phyloP scores from a whole-genome alignment of 306 rosid species.

The Prunus mongolica region DNA sequence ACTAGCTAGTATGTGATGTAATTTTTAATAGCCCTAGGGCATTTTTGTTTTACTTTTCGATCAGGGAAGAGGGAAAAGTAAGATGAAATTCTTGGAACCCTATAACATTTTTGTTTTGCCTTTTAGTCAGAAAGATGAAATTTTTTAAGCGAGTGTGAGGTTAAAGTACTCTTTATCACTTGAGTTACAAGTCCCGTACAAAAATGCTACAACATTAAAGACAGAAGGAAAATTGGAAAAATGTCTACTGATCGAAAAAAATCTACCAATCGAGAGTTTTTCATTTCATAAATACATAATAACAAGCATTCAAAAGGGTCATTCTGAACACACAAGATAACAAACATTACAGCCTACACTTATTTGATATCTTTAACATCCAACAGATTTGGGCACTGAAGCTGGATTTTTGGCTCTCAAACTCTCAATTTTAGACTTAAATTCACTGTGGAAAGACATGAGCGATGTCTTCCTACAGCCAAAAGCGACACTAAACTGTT shows the following conservation, averaged over 20 bases:
- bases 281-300: background rate
- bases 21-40: too few relatives aligned
- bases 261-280: background rate
- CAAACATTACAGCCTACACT: background rate
- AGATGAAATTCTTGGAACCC: background rate
- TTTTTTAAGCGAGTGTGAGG: background rate
- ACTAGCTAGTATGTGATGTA: too few relatives aligned
- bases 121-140: too few relatives aligned
- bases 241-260: background rate
- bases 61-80: too few relatives aligned
- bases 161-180: too few relatives aligned
- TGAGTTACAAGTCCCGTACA: too few relatives aligned
- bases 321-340: background rate
- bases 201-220: too few relatives aligned
- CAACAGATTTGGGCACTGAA: conserved; percentile 41
- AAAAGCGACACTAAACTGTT: conserved; percentile 62
- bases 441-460: conserved; percentile 51
- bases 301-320: background rate
- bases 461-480: conserved; percentile 57
- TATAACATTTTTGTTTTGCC: too few relatives aligned
- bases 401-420: conserved; percentile 43
- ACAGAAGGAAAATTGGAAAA: background rate
- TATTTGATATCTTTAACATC: background rate
- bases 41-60: too few relatives aligned
- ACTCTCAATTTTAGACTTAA: conserved; percentile 52